A percentile compares a stretch with the other conserved stretches of the same genome.
Conservation (phyloP, 331 rosid species). For the Quercus phellos region DNA sequence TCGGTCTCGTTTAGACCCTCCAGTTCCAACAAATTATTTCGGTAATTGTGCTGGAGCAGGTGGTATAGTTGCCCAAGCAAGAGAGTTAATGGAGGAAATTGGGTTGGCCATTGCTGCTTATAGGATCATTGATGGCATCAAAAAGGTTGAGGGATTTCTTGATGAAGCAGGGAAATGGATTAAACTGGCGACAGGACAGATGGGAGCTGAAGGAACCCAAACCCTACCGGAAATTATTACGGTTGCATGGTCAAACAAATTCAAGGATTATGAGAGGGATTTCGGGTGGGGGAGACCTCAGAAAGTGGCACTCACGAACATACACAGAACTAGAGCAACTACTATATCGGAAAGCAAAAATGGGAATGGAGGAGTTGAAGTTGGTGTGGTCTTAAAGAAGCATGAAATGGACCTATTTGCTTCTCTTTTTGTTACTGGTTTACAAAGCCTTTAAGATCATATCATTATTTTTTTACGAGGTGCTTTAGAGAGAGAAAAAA, state of each 20-base stretch:
- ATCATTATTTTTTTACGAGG: too few relatives aligned
- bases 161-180: constrained; percentile 30
- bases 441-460: background rate
- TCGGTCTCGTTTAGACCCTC: constrained; percentile 36
- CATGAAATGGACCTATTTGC: constrained; percentile 12
- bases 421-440: constrained; percentile 16
- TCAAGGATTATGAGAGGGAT: constrained; percentile 36
- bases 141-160: constrained; percentile 15
- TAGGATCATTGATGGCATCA: constrained; percentile 21
- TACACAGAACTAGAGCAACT: constrained; percentile 30
- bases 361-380: constrained; percentile 30
- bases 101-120: constrained; percentile 27
- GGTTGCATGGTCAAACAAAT: constrained; percentile 35
- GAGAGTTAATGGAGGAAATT: constrained; percentile 28
- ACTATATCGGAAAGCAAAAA: constrained; percentile 30
- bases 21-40: constrained; percentile 41
- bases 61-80: background rate
- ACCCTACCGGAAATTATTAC: too few relatives aligned
- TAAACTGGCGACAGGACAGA: background rate
- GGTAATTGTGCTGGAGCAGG: constrained; percentile 38
- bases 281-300: constrained; percentile 58
- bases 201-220: too few relatives aligned
- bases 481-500: too few relatives aligned
- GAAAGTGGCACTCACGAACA: constrained; percentile 42
- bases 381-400: constrained; percentile 36